phyloP scores from a whole-genome alignment of 306 rosid genomes.

The apple (Malus domestica) region ASM211411v1 NC_041805.1:12668001-12668500 shows the following conservation, averaged over 20 bases:
- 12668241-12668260: slow-evolving; percentile 1
- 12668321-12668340: not conserved
- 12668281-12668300: not conserved
- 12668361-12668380: not conserved
- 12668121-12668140: slow-evolving; percentile 62
- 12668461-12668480: not conserved
- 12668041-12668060: slow-evolving; percentile 85
- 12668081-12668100: slow-evolving; percentile 62
- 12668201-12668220: slow-evolving; percentile 44
- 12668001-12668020: not conserved
- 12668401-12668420: not conserved
- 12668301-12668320: slow-evolving; percentile 4
- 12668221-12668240: slow-evolving; percentile 42
- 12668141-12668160: slow-evolving; percentile 57
- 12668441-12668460: not conserved
- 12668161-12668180: slow-evolving; percentile 45
- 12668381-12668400: not conserved
- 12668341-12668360: not conserved
- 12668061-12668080: slow-evolving; percentile 66
- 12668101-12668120: slow-evolving; percentile 45
- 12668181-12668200: slow-evolving; percentile 52
- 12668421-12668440: not conserved
- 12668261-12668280: not conserved
- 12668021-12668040: slow-evolving; percentile 57
- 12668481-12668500: not conserved